Evolutionary conservation across 1,284 basidiomycete genomes (phyloP).

Genomic region (Chondrostereum purpureum): DNA sequence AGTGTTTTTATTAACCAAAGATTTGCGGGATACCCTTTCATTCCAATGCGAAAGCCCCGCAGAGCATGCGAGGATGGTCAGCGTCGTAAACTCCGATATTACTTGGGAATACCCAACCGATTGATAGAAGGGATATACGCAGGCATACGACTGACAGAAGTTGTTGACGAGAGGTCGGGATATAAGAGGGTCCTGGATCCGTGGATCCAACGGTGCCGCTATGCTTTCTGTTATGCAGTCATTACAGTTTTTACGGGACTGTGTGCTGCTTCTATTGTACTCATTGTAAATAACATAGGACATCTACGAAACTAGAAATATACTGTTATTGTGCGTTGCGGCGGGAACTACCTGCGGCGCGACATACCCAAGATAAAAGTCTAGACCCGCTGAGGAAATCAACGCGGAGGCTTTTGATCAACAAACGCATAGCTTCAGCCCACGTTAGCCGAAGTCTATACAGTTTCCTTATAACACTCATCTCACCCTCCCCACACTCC

Average conservation of each 20-base stretch:
- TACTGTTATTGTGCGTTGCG: no score
- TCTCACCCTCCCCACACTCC: no score
- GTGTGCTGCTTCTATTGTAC: slow-evolving; percentile 29
- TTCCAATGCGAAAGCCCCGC: slow-evolving; percentile 25
- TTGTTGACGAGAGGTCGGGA: slow-evolving; percentile 34
- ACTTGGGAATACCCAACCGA: slow-evolving; percentile 27
- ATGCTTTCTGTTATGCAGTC: slow-evolving; percentile 37
- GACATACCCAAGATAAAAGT: no score
- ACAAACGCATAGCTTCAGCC: no score
- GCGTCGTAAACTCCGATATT: no score
- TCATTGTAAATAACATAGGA: slow-evolving; percentile 24
- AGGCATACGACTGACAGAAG: slow-evolving; percentile 29
- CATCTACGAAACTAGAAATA: neutral
- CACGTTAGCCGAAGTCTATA: no score
- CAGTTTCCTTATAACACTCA: no score
- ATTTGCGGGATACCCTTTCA: slow-evolving; percentile 41
- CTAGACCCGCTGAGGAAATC: no score
- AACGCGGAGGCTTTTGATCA: no score
- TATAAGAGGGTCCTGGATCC: slow-evolving; percentile 39
- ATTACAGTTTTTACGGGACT: slow-evolving; percentile 29
- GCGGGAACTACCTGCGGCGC: neutral
- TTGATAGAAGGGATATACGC: slow-evolving; percentile 35
- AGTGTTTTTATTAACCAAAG: slow-evolving; percentile 37
- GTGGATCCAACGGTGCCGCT: slow-evolving; percentile 42
- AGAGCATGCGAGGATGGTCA: slow-evolving; percentile 10